Percentiles rank a stretch among this genome's conserved stretches.
Conservation (phyloP, 2,329 filamentous ascomycete species). For the Coniochaeta ligniaria region DNA sequence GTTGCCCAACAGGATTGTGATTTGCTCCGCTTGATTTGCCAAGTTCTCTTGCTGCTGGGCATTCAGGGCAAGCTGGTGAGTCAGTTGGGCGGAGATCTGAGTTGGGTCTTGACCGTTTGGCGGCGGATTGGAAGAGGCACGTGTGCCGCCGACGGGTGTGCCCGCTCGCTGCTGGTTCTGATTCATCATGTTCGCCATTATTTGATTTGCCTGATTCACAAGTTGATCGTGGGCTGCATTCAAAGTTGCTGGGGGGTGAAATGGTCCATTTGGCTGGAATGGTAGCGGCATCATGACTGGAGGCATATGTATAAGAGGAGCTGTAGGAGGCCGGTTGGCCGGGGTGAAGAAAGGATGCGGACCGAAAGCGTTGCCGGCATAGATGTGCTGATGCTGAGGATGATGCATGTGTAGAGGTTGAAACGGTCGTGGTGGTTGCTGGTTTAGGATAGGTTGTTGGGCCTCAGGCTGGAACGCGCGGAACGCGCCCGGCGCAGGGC, state of each 20-base stretch:
- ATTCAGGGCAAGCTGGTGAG: slow-evolving; percentile 19
- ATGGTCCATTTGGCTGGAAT: not conserved
- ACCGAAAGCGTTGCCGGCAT: not conserved
- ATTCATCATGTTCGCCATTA: slow-evolving; percentile 7
- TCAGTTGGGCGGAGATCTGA: not conserved
- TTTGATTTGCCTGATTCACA: slow-evolving; percentile 4
- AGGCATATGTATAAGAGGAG: slow-evolving; percentile 1
- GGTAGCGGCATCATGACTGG: not conserved
- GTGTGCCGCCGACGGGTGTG: not conserved
- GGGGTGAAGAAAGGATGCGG: too few relatives aligned
- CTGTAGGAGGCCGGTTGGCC: not conserved
- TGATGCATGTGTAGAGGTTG: slow-evolving; percentile 5
- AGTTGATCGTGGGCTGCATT: slow-evolving; percentile 4
- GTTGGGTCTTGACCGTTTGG: not conserved
- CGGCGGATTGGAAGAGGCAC: not conserved
- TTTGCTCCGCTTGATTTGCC: slow-evolving; percentile 19
- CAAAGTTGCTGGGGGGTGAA: slow-evolving; percentile 1
- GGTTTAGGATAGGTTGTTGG: not conserved
- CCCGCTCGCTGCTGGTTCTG: not conserved
- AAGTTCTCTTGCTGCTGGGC: not conserved
- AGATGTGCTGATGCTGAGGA: slow-evolving; percentile 3
- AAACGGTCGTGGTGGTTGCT: slow-evolving; percentile 5
- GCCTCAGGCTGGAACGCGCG: too few relatives aligned
- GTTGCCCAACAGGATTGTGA: slow-evolving; percentile 27
- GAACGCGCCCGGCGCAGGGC: slow-evolving; percentile 19